Evolutionary conservation across 1,284 basidiomycete species (phyloP).

Genomic region (Malassezia furfur): DNA sequence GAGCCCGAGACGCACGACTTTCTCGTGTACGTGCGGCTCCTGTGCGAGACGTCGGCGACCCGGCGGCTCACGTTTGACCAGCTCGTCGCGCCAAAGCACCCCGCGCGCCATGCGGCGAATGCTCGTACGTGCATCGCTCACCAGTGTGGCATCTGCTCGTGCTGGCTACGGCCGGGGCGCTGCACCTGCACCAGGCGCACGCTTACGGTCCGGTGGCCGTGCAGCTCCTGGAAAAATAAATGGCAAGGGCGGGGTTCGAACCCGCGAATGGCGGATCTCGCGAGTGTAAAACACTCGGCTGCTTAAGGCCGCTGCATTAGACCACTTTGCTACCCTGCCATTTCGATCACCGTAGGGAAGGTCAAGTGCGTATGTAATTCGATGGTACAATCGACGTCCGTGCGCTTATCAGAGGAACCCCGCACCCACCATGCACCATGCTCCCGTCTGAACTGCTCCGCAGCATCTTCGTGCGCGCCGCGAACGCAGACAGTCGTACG

Average conservation of each 20-base stretch:
- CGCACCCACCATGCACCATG: neutral
- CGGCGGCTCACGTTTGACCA: neutral
- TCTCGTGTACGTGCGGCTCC: conserved; percentile 12
- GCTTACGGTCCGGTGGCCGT: neutral
- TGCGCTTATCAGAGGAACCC: neutral
- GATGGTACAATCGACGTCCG: neutral
- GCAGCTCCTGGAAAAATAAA: neutral
- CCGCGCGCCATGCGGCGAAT: conserved; percentile 3
- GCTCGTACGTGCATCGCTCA: conserved; percentile 2
- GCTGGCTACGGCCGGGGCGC: neutral
- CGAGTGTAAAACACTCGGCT: conserved; percentile 1
- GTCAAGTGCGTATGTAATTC: neutral
- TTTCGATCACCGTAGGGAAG: conserved; percentile 1
- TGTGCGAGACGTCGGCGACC: neutral
- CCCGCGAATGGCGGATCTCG: conserved; percentile 21
- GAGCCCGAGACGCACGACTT: conserved; percentile 13
- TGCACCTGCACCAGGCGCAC: neutral
- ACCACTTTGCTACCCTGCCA: conserved; percentile 24
- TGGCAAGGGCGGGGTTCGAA: conserved; percentile 23
- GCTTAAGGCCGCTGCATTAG: conserved; percentile 24
- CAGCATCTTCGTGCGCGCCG: neutral
- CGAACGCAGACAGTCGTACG: conserved; percentile 11
- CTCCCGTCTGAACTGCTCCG: conserved; percentile 11
- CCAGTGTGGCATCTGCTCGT: conserved; percentile 12
- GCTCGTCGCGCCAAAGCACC: neutral